Percentiles rank a stretch among this genome's conserved stretches.
Conservation (phyloP, 345 rosid genomes). For the Kernera saxatilis region DNA sequence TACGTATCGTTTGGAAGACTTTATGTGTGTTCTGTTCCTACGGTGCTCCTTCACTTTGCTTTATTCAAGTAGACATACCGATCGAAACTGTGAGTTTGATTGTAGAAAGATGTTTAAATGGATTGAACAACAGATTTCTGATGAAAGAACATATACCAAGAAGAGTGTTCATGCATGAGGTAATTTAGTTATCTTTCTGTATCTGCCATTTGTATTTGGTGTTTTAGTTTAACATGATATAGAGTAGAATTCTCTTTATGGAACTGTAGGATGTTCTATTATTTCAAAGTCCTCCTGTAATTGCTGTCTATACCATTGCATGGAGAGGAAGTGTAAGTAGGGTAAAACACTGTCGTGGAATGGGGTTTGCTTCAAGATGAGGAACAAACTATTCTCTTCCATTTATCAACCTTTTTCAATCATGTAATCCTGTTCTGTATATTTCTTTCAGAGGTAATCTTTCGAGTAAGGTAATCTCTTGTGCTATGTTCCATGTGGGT, state of each 20-base stretch:
- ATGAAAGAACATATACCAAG: constrained; percentile 34
- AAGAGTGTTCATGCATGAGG: constrained; percentile 66
- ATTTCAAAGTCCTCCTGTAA: constrained; percentile 71
- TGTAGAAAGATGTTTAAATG: constrained; percentile 50
- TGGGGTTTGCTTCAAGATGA: constrained; percentile 28
- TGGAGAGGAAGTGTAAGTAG: constrained; percentile 47
- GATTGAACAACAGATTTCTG: constrained; percentile 46
- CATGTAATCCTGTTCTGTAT: constrained; percentile 65
- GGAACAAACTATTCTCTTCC: constrained; percentile 34
- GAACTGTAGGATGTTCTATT: constrained; percentile 85
- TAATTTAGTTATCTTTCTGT: constrained; percentile 26
- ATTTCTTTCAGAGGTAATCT: constrained; percentile 70
- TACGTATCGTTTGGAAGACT: constrained; percentile 63
- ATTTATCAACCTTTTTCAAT: constrained; percentile 46
- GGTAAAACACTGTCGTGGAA: constrained; percentile 12
- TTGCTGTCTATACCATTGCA: constrained; percentile 41
- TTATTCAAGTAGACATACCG: constrained; percentile 34
- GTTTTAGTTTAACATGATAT: background rate
- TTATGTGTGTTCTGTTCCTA: constrained; percentile 59
- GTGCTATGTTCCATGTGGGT: background rate
- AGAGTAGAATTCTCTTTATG: too few relatives aligned
- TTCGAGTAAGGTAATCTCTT: background rate
- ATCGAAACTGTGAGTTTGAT: constrained; percentile 29
- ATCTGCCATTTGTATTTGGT: background rate
- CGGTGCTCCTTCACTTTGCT: constrained; percentile 59